Evolutionary conservation across 495 filamentous ascomycete species (phyloP), one percentile per base, ranked within the genome.

Genomic region (Tuber calosporum): DNA sequence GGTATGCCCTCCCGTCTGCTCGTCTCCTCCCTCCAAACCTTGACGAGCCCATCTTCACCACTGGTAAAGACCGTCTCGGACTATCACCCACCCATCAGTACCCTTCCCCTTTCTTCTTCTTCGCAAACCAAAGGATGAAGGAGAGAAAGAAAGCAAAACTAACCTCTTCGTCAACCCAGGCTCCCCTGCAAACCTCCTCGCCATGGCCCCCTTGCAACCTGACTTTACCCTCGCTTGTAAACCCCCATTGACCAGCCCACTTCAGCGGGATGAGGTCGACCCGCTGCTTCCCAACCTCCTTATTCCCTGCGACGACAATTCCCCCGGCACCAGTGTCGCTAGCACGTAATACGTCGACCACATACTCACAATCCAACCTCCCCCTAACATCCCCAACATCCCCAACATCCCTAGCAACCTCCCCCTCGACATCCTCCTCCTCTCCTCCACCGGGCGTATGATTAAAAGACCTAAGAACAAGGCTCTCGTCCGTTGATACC

Each of bases 141-240:
- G 66, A 70, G 5, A 58, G 70, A 26, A 66, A n/a, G 39, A 67
- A 66, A 69, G 11, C 66, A 43, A 67, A 82, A 85, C 75, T 83
- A 91, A 91, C 90, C 81, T 85, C 85, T 70, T 91, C 89, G 75
- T 91, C 87, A 62, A 94, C 84, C 83, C 87, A 90, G 66, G 97
- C 88, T 48, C 92, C 90, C 67, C 94, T 87, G 34, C 96, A 89
- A 69, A 97, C 87, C 77, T 98, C 94, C 37, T 89, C 89, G 1
- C 91, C 91, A 83, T 97, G 94, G 6, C 89, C 93, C 37, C 90
- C 92, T 1, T 86, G 86, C 37, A 96, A 82, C 17, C 87, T 88
- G 73, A 93, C 87, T 26, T 87, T 85, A 30, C 85, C 85, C 26
- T 86, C 86, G n/a, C 83, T 83, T 78, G 89, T 87, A 69, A 92